These are phyloP conservation scores for Ogataea trehaloabstinens DNA, from an alignment of 805 yeast genomes.

Conservation along the genomic window DNA sequence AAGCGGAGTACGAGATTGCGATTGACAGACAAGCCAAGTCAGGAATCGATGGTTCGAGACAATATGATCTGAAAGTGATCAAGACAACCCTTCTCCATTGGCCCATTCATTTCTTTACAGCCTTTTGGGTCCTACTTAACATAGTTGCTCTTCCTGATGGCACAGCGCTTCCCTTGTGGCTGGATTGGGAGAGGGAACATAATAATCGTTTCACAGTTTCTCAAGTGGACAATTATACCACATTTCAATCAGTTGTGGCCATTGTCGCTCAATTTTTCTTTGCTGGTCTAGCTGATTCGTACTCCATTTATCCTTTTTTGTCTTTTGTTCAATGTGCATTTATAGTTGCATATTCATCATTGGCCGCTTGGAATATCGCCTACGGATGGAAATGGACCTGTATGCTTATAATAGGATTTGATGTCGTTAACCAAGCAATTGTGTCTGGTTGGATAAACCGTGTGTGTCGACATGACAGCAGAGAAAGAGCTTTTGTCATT, in stretches of 20 bases:
- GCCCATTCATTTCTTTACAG: conserved; percentile 55
- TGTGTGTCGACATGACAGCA: conserved; percentile 47
- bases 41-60: conserved; percentile 31
- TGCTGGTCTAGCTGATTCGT: conserved; percentile 38
- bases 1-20: conserved; percentile 34
- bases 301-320: conserved; percentile 37
- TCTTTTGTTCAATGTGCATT: conserved; percentile 31
- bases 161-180: conserved; percentile 39
- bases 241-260: conserved; percentile 40
- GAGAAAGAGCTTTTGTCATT: conserved; percentile 61
- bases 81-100: conserved; percentile 51
- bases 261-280: conserved; percentile 39
- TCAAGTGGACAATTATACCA: conserved; percentile 40
- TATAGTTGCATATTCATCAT: conserved; percentile 36
- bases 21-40: conserved; percentile 39
- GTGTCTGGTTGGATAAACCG: conserved; percentile 43
- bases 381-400: conserved; percentile 40
- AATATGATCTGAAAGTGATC: conserved; percentile 34
- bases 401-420: conserved; percentile 37
- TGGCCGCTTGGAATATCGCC: conserved; percentile 42
- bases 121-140: conserved; percentile 45
- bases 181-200: conserved; percentile 27
- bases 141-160: conserved; percentile 41
- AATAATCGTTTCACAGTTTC: conserved; percentile 29
- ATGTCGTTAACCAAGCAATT: conserved; percentile 35